phyloP scores from a whole-genome alignment of 2,329 filamentous ascomycete species.

The Talaromyces sp. region DNA sequence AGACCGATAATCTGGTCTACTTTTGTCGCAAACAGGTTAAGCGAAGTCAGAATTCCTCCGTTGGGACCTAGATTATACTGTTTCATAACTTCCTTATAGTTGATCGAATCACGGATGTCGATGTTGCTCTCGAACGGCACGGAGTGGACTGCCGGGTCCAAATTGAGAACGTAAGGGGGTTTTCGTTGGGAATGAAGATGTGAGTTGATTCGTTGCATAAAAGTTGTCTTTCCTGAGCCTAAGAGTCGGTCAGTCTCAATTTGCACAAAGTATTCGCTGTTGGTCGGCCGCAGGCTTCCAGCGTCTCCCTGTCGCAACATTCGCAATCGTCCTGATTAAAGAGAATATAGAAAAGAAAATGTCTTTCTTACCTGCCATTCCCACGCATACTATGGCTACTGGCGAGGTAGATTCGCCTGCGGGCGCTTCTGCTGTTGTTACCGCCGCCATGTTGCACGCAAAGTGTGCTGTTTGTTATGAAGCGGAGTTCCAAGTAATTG shows the following conservation, averaged over 20 bases:
- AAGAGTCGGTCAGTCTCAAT: constrained; percentile 2
- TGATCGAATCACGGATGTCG: constrained; percentile 96
- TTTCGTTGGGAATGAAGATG: constrained; percentile 76
- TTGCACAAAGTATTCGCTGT: neutral
- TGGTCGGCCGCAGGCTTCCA: neutral
- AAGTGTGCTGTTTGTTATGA: neutral
- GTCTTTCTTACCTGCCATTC: constrained; percentile 72
- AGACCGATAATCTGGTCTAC: constrained; percentile 89
- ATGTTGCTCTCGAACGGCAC: constrained; percentile 97
- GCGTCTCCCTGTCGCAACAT: neutral
- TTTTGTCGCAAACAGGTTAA: constrained; percentile 97
- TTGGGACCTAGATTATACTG: constrained; percentile 97
- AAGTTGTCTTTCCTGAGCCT: constrained; percentile 98
- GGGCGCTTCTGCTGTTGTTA: constrained; percentile 24
- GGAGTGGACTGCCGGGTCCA: constrained; percentile 88
- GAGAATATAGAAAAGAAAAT: neutral
- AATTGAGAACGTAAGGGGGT: constrained; percentile 91
- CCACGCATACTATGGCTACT: constrained; percentile 83
- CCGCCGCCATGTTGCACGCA: constrained; percentile 1
- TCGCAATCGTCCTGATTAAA: neutral
- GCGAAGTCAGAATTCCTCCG: constrained; percentile 87
- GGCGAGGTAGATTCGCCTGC: constrained; percentile 43
- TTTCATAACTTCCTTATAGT: constrained; percentile 99
- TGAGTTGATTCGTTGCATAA: constrained; percentile 97
- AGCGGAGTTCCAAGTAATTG: neutral